phyloP scores from a whole-genome alignment of 2,329 filamentous ascomycete genomes.

The Trichoderma pleuroti region DNA sequence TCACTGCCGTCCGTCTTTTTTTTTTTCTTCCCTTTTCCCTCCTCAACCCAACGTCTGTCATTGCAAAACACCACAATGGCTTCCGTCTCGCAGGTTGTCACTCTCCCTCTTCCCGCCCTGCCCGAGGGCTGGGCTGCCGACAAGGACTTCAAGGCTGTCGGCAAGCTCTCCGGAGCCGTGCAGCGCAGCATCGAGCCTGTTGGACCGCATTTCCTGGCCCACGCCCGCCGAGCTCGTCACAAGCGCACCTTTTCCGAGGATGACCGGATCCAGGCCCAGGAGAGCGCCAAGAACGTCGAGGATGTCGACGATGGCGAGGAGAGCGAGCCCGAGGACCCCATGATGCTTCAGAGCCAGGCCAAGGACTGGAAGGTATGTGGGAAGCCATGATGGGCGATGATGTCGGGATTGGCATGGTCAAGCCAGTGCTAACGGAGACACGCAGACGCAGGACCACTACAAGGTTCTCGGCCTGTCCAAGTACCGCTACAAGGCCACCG shows the following conservation, averaged over 20 bases:
- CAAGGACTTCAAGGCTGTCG: conserved; percentile 86
- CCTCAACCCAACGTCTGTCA: not conserved
- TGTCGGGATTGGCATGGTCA: not conserved
- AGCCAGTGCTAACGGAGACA: not conserved
- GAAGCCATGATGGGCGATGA: not conserved
- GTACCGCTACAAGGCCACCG: conserved; percentile 87
- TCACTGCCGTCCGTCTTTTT: not conserved
- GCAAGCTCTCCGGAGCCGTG: conserved; percentile 69
- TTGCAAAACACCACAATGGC: conserved; percentile 52
- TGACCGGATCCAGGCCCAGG: conserved; percentile 92
- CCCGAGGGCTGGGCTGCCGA: conserved; percentile 79
- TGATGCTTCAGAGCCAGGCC: conserved; percentile 87
- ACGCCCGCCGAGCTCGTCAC: conserved; percentile 91
- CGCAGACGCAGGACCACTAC: conserved; percentile 91
- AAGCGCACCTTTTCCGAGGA: conserved; percentile 98
- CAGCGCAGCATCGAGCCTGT: conserved; percentile 93
- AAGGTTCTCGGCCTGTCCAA: conserved; percentile 90
- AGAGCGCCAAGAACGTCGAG: conserved; percentile 93
- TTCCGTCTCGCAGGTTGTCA: conserved; percentile 57
- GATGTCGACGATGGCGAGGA: conserved; percentile 86
- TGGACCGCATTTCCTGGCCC: conserved; percentile 94
- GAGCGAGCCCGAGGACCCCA: conserved; percentile 87
- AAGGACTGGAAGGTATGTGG: conserved; percentile 95
- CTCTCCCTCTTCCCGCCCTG: conserved; percentile 68
- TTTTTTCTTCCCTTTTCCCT: not conserved